Evolutionary conservation across 441 rosid genomes (phyloP), one percentile per base, ranked within the genome.

Genomic region (Erodium texanum): DNA sequence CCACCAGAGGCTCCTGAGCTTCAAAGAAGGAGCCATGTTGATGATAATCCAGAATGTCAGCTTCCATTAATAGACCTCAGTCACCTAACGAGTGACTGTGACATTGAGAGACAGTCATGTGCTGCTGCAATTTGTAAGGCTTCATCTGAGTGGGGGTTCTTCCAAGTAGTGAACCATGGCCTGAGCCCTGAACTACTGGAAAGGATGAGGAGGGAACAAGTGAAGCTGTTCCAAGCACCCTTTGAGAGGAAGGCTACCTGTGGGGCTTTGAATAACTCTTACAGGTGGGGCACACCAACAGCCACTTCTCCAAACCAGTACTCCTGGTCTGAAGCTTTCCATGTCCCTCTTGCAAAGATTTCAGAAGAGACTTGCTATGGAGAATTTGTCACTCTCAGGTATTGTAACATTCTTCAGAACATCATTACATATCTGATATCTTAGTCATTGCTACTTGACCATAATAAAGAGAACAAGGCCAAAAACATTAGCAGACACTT

Each of bases 271-370:
- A 74, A 80, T 74, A 74, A 84, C 68, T 85, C 89, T 0, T 87
- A 87, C 71, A 76, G 87, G 62, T 87, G 93, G 93, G 93, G 93
- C 0, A 70, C 68, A 3, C 82, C 88, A 0, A 74, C 76, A 0
- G 93, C 89, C 29, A 77, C 80, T 45, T 80, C 70, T 69, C 80
- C 81, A 0, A 63, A 70, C 23, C 88, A 87, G 36, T 80, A 84
- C 77, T 85, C 89, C 0, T 87, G 93, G 93, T 84, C 85, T 8
- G 93, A 87, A 72, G 89, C 89, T 71, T 87, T 85, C 71, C 93
- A 87, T 36, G 70, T 85, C 48, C 88, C 89, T 66, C 82, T 87
- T 16, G 65, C 82, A 12, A 81, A 77, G 75, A 72, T 87, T 66
- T 77, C 82, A 0, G 81, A 87, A 0, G 27, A 69, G 24, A 64